These are phyloP conservation scores for Arthrobotrys pseudoclavata DNA, from an alignment of 2,329 filamentous ascomycete species.

Conservation along the genomic window DNA sequence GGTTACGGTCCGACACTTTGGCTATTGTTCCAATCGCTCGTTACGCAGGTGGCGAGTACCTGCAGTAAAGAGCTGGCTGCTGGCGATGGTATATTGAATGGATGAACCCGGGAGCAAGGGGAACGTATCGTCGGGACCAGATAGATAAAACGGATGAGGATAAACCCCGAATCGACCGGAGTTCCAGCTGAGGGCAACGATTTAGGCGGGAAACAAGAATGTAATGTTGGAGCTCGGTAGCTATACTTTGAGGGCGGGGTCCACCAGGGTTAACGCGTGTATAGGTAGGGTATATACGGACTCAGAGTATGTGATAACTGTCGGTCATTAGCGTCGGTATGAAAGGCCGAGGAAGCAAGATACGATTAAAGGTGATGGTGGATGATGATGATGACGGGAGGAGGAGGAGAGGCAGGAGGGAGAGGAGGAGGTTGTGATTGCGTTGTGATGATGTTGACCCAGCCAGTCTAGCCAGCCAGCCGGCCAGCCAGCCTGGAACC, in stretches of 20 bases:
- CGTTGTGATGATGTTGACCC: slow-evolving; percentile 53
- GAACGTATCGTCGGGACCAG: not conserved
- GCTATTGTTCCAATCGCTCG: slow-evolving; percentile 27
- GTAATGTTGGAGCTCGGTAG: not conserved
- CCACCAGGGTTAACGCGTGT: slow-evolving; percentile 5
- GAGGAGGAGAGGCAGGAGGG: slow-evolving; percentile 3
- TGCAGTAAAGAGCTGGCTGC: slow-evolving; percentile 24
- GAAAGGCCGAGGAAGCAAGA: not conserved
- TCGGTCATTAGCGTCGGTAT: not conserved
- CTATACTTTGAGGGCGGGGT: slow-evolving; percentile 10
- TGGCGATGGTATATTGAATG: not conserved
- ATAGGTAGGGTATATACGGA: not conserved
- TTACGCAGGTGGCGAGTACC: slow-evolving; percentile 34
- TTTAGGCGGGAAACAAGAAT: not conserved
- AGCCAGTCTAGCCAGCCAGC: slow-evolving; percentile 7
- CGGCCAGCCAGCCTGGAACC: slow-evolving; percentile 6
- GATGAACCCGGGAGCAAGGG: not conserved
- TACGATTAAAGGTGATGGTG: slow-evolving; percentile 4
- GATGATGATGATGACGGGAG: slow-evolving; percentile 12
- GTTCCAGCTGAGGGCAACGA: not conserved
- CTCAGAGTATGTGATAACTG: not conserved
- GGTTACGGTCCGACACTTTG: slow-evolving; percentile 38
- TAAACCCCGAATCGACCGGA: not conserved
- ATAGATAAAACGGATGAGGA: not conserved
- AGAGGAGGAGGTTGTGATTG: slow-evolving; percentile 26